Base-by-base conservation (phyloP, 2,329 filamentous ascomycete species). In the Aschersonia sp. region DNA sequence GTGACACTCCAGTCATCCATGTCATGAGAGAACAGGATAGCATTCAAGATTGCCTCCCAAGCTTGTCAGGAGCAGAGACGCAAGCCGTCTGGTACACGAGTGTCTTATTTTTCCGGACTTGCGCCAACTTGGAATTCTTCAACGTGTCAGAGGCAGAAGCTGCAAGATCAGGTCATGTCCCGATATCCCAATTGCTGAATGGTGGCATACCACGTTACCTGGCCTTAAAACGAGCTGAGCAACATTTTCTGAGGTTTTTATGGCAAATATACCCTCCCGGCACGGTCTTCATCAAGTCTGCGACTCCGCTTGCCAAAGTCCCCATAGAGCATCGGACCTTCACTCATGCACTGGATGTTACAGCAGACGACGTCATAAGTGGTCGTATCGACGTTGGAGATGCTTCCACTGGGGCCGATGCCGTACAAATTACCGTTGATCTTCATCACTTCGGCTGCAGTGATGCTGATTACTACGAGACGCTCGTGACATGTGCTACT, bases 41-140 rank as follows among this genome's bases (percentile, higher is more conserved):
- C 46, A 80, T 88, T 46, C 77, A 79, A 50, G 65, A 72, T 0
- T 78, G 85, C 53, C 67, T 87, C 41, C 71, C 68, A 42, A 67
- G 74, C n/a, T 69, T 69, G 54, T 71, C 79, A 45, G 64, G 72
- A 31, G 65, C 70, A 39, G 78, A 76, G 53, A 69, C 82, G 2
- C 66, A 70, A 42, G 75, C 75, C 43, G 68, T 86, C 6, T 62
- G 85, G 30, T 69, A 72, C 14, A 71, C 73, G 11, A 77, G 73
- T 52, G 71, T 69, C 29, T 66, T 71, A 2, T 72, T 83, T 12
- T 79, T 85, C 54, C 71, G 81, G 45, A 71, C 70, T 2, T 85
- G 80, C 57, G 81, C 81, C 9, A 87, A 85, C 54, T 75, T 83
- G 52, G 84, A 88, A 57, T 89, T 87, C 60, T 87, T 80, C 67